Evolutionary conservation across 2,329 filamentous ascomycete genomes (phyloP).

Genomic region (Blumeria hordei): DNA sequence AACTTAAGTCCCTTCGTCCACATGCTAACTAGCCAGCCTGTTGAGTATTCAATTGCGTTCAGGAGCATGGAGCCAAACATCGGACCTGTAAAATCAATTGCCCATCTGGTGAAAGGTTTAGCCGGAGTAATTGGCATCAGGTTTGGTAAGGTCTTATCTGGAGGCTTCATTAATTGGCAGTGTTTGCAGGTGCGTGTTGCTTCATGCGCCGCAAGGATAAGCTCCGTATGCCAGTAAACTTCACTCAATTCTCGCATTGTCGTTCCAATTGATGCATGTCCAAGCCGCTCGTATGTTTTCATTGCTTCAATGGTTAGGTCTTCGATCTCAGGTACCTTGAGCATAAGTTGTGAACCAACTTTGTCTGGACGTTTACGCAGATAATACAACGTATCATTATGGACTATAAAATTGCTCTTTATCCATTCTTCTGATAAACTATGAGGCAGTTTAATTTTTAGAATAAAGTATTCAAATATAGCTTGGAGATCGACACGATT

Average conservation of each 20-base stretch:
- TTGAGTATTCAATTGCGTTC: not conserved
- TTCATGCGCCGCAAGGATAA: not conserved
- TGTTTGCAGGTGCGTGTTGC: not conserved
- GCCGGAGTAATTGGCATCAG: conserved; percentile 1
- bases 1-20: conserved; percentile 1
- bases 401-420: conserved; percentile 1
- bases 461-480: not conserved
- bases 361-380: not conserved
- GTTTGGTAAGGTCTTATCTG: not conserved
- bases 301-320: conserved; percentile 1
- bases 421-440: not conserved
- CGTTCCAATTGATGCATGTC: not conserved
- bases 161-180: not conserved
- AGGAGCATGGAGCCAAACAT: not conserved
- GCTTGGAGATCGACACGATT: not conserved
- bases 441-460: not conserved
- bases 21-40: not conserved
- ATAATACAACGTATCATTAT: conserved; percentile 1
- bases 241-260: not conserved
- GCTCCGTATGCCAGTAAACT: not conserved
- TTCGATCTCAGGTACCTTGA: conserved; percentile 1
- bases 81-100: conserved; percentile 1
- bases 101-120: not conserved
- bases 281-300: not conserved
- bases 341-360: not conserved